Conservation (phyloP, 2,329 filamentous ascomycete species). For the Coleophoma cylindrospora region DNA sequence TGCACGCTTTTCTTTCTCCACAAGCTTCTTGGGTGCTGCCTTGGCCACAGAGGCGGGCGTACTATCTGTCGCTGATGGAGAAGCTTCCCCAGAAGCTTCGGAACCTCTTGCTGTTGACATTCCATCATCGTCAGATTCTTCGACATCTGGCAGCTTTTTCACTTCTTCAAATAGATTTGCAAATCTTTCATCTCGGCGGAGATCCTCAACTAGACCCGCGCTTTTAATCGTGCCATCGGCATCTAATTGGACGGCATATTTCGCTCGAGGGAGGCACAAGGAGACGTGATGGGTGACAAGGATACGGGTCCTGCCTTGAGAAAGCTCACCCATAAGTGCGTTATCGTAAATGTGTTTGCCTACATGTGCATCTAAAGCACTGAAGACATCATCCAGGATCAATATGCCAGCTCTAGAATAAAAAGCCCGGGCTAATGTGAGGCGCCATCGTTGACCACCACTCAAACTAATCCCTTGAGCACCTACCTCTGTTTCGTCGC, state of each 20-base stretch:
- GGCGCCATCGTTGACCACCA: slow-evolving; percentile 78
- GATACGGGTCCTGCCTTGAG: slow-evolving; percentile 65
- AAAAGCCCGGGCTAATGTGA: slow-evolving; percentile 73
- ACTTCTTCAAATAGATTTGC: slow-evolving; percentile 54
- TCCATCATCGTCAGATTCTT: slow-evolving; percentile 36
- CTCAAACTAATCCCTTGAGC: slow-evolving; percentile 81
- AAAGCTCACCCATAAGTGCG: slow-evolving; percentile 67
- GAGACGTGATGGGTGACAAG: slow-evolving; percentile 77
- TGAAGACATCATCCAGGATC: slow-evolving; percentile 80
- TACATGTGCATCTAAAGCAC: slow-evolving; percentile 74
- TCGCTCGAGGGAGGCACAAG: slow-evolving; percentile 64
- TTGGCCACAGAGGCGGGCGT: background rate
- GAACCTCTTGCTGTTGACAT: background rate
- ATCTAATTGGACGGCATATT: slow-evolving; percentile 69
- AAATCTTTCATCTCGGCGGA: slow-evolving; percentile 50
- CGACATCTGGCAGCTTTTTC: slow-evolving; percentile 34
- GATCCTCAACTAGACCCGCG: slow-evolving; percentile 60
- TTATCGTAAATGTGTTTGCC: slow-evolving; percentile 75
- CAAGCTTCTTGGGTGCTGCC: too few relatives aligned
- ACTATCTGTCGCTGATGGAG: background rate
- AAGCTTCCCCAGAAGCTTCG: background rate
- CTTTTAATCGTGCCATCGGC: slow-evolving; percentile 57
- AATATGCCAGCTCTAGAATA: slow-evolving; percentile 76
- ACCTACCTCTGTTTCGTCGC: slow-evolving; percentile 76
- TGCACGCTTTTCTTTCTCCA: too few relatives aligned